These are phyloP conservation scores for Plantago rigida DNA, from an alignment of 305 asterid genomes.

Conservation along the genomic window DNA sequence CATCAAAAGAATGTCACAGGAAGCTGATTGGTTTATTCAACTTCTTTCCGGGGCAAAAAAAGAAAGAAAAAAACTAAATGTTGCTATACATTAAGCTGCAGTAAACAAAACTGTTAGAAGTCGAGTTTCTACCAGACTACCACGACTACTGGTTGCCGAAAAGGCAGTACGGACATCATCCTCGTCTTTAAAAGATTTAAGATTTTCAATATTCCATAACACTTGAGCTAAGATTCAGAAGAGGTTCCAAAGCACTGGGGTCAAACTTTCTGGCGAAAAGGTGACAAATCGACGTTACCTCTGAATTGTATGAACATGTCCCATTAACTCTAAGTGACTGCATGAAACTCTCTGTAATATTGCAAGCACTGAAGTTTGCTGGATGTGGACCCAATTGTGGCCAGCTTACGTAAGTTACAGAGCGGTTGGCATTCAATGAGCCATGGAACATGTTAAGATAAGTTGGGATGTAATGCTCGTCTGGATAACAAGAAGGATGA, in stretches of 20 bases:
- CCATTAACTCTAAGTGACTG: conserved; percentile 53
- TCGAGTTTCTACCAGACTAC: conserved; percentile 17
- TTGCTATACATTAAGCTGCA: conserved; percentile 2
- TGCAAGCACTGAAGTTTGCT: conserved; percentile 46
- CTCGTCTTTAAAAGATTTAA: neutral
- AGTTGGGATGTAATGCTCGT: conserved; percentile 89
- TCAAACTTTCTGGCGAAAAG: conserved; percentile 90
- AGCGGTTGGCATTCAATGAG: conserved; percentile 53
- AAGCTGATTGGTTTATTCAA: neutral
- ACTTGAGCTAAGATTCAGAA: conserved; percentile 46
- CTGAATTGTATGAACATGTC: conserved; percentile 56
- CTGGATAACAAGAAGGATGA: conserved; percentile 87
- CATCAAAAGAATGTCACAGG: neutral
- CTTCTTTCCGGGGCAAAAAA: neutral
- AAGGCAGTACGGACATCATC: conserved; percentile 2
- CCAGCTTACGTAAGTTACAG: conserved; percentile 86
- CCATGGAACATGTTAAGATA: conserved; percentile 56
- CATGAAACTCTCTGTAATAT: conserved; percentile 50
- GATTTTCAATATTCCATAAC: conserved; percentile 58
- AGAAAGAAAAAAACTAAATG: neutral
- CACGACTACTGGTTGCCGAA: conserved; percentile 14
- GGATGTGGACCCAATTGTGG: conserved; percentile 73
- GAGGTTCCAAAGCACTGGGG: conserved; percentile 58
- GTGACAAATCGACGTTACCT: conserved; percentile 42
- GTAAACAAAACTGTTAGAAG: conserved; percentile 21